Evolutionary conservation across 345 rosid species (phyloP).

Genomic region (Eucalyptus curtisii): DNA sequence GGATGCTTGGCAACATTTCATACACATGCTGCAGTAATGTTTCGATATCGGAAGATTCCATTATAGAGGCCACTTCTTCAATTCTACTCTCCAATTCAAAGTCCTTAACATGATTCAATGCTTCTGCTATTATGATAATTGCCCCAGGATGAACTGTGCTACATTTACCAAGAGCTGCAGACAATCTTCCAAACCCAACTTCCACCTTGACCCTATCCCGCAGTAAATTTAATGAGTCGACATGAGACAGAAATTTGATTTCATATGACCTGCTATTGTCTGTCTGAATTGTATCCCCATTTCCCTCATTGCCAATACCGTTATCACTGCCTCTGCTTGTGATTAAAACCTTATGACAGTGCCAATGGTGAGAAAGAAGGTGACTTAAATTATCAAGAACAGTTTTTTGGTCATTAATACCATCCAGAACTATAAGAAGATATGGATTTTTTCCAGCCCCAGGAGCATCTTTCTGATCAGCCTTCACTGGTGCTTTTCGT

Average conservation of each 20-base stretch:
- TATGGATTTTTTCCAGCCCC: background rate
- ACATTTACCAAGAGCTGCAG: rapidly evolving
- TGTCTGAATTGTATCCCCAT: rapidly evolving
- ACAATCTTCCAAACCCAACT: rapidly evolving
- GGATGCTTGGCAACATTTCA: background rate
- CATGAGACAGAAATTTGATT: rapidly evolving
- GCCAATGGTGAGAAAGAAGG: rapidly evolving
- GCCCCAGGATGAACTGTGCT: rapidly evolving
- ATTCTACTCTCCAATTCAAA: rapidly evolving
- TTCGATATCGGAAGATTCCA: background rate
- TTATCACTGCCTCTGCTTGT: background rate
- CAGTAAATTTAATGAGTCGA: rapidly evolving
- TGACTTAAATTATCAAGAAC: too few relatives aligned
- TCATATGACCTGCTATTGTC: rapidly evolving
- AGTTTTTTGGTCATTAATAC: rapidly evolving
- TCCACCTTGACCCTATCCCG: rapidly evolving
- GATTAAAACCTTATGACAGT: background rate
- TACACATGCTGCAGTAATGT: background rate
- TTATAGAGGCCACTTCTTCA: background rate
- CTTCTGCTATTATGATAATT: background rate
- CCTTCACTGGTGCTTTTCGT: rapidly evolving
- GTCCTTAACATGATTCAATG: background rate
- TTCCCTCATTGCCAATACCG: background rate
- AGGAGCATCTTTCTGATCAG: background rate
- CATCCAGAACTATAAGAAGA: background rate